Evolutionary conservation across 306 rosid species (phyloP), one percentile per base, ranked within the genome.

Genomic region (Cucurbita pepo): DNA sequence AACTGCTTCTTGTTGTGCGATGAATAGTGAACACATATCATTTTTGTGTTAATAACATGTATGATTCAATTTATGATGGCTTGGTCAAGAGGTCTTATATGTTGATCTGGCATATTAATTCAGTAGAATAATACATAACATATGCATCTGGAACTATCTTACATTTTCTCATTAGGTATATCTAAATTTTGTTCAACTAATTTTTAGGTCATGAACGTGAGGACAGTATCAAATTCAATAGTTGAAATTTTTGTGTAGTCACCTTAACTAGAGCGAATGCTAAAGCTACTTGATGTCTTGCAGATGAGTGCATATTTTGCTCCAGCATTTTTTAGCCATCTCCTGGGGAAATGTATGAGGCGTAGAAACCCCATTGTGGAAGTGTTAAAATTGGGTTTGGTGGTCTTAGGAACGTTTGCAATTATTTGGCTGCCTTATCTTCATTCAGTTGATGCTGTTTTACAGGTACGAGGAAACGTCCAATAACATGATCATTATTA

Each of bases 291-390:
- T 73, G 75, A 48, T 78, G 41, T 81, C 75, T 70, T 77, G 69
- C 91, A 91, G 99, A 94, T 91, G 99, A 91, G 95, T 80, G 86
- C 88, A 38, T 94, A 94, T 77, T 89, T 77, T 82, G 97, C 97
- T 19, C 99, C 96, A 37, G 97, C 99, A 25, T 94, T 94, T 86
- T 94, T 94, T 75, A 79, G 96, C 80, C 81, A 91, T 85, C 94
- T 94, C 66, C 79, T 91, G 62, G 99, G 96, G 12, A 94, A 90
- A 86, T 85, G 92, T 73, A 75, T 91, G 72, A 84, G 85, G 88
- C 86, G 62, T 8, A 56, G 79, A 47, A 81, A 86, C 80, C 95
- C 99, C n/a, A 55, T 86, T 77, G 60, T 91, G 6, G 87, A 89
- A 83, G 91, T 90, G 60, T 76, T 78, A 37, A 94, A 89, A 86